phyloP scores from a whole-genome alignment of 1,284 basidiomycete species.

The Heterobasidion irregulare region DNA sequence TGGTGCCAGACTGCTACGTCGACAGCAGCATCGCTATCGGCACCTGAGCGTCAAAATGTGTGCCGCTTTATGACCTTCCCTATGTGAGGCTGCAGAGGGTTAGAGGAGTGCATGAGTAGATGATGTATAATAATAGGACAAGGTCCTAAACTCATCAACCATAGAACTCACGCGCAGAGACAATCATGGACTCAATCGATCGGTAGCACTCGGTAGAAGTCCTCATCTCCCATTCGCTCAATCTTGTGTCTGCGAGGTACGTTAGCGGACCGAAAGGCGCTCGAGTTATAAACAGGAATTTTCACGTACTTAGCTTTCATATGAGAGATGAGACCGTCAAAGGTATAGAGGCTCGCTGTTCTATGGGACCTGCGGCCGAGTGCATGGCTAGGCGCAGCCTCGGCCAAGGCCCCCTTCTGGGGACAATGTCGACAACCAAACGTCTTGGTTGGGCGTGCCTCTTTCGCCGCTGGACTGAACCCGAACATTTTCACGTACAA shows the following conservation, averaged over 20 bases:
- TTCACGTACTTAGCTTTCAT: slow-evolving; percentile 41
- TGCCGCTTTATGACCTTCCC: no score
- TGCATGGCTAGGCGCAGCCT: neutral
- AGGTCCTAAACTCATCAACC: no score
- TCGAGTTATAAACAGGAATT: neutral
- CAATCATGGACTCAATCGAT: neutral
- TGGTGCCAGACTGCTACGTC: no score
- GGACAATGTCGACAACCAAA: slow-evolving; percentile 54
- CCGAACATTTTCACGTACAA: slow-evolving; percentile 22
- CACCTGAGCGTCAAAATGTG: no score
- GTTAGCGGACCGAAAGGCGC: no score
- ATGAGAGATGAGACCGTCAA: slow-evolving; percentile 53
- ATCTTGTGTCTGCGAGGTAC: neutral
- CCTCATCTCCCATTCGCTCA: neutral
- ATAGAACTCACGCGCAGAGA: neutral
- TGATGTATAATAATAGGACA: no score
- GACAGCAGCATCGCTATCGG: no score
- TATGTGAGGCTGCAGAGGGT: no score
- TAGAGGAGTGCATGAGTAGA: no score
- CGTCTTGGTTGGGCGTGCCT: slow-evolving; percentile 23
- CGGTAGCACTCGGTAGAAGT: neutral
- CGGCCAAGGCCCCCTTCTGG: neutral
- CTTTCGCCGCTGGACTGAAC: slow-evolving; percentile 13
- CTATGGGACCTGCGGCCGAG: neutral
- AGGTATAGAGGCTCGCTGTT: slow-evolving; percentile 25